Conservation (phyloP, 2,329 filamentous ascomycete species). For the Diatrype stigma region DNA sequence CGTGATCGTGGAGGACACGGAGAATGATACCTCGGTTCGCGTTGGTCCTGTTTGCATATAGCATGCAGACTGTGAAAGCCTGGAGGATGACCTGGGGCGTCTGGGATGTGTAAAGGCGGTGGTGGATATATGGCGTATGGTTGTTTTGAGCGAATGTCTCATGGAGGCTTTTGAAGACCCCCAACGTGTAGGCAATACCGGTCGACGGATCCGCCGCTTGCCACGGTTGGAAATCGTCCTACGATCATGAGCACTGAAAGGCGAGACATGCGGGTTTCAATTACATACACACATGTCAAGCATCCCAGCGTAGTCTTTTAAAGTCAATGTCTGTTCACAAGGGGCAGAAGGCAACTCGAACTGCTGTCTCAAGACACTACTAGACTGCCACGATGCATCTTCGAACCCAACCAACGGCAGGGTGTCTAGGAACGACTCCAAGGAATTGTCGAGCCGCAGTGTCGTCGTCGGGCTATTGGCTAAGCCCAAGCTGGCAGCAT, state of each 20-base stretch:
- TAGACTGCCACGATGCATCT: conserved; percentile 5
- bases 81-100: conserved; percentile 37
- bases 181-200: conserved; percentile 32
- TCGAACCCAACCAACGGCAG: conserved; percentile 6
- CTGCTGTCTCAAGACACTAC: conserved; percentile 4
- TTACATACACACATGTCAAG: conserved; percentile 17
- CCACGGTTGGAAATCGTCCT: conserved; percentile 19
- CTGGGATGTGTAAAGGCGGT: conserved; percentile 35
- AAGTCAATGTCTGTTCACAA: conserved; percentile 6
- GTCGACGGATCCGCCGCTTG: conserved; percentile 36
- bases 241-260: conserved; percentile 1
- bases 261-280: neutral
- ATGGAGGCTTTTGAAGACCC: conserved; percentile 29
- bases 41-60: conserved; percentile 33
- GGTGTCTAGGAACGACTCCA: conserved; percentile 10
- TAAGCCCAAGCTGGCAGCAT: conserved; percentile 4
- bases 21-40: conserved; percentile 37
- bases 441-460: conserved; percentile 10
- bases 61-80: conserved; percentile 35
- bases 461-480: neutral
- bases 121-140: conserved; percentile 39
- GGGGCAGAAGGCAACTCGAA: conserved; percentile 1
- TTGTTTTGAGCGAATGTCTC: conserved; percentile 30
- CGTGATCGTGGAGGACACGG: conserved; percentile 34
- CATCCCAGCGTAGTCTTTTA: conserved; percentile 18